A percentile compares a stretch with the other conserved stretches of the same genome.
phyloP scores from a whole-genome alignment of 345 rosid species.

The Populus pruinosa region DNA sequence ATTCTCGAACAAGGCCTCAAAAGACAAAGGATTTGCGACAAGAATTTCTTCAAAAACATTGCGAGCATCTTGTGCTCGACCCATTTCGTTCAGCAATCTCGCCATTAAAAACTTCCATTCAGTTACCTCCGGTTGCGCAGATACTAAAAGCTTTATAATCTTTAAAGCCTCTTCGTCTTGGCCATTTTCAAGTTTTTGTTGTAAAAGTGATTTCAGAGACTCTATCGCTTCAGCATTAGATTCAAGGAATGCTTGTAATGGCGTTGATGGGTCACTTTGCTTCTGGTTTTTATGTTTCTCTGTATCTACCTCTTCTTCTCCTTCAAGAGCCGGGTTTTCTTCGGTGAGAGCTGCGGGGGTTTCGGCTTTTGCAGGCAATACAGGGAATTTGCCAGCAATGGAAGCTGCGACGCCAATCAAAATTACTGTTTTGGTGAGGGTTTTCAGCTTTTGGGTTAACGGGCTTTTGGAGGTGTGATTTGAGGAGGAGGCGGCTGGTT shows the following conservation, averaged over 20 bases:
- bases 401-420: slow-evolving; percentile 52
- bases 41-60: slow-evolving; percentile 83
- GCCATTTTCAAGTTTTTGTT: slow-evolving; percentile 68
- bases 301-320: neutral
- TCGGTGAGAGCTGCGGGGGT: slow-evolving; percentile 42
- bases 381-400: slow-evolving; percentile 38
- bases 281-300: slow-evolving; percentile 5
- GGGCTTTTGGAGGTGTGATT: neutral
- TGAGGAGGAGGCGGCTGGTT: slow-evolving; percentile 2
- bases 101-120: slow-evolving; percentile 84
- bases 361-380: slow-evolving; percentile 54
- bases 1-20: slow-evolving; percentile 89
- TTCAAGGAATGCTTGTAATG: slow-evolving; percentile 45
- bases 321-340: slow-evolving; percentile 16
- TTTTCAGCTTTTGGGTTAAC: slow-evolving; percentile 32
- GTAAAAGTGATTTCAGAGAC: slow-evolving; percentile 51
- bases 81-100: slow-evolving; percentile 53
- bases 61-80: slow-evolving; percentile 61
- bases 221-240: slow-evolving; percentile 50
- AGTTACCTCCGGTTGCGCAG: slow-evolving; percentile 51
- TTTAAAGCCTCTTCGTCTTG: slow-evolving; percentile 66
- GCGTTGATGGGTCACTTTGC: slow-evolving; percentile 16
- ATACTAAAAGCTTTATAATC: slow-evolving; percentile 42
- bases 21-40: slow-evolving; percentile 56
- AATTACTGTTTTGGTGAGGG: slow-evolving; percentile 49